Conservation (phyloP, 2,329 filamentous ascomycete species). For the Chlorencoelia australis region DNA sequence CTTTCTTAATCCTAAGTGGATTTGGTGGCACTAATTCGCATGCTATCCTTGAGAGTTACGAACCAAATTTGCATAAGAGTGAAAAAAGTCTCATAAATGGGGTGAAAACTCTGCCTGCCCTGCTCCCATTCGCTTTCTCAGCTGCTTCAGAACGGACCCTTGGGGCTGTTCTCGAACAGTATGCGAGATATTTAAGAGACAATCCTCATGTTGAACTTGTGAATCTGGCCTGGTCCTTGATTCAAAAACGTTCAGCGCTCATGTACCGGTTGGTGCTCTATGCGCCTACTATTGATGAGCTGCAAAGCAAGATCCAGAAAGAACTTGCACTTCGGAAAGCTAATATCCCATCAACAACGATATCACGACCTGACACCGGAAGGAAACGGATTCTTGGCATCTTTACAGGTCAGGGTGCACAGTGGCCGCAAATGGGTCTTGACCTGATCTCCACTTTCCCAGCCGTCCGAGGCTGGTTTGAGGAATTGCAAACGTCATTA, state of each 20-base stretch:
- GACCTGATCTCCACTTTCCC: constrained; percentile 6
- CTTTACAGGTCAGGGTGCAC: constrained; percentile 15
- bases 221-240: constrained; percentile 7
- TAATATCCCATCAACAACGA: neutral
- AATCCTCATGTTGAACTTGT: constrained; percentile 2
- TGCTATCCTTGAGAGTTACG: constrained; percentile 26
- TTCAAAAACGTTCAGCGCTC: constrained; percentile 4
- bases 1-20: constrained; percentile 14
- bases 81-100: neutral
- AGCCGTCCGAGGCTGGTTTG: constrained; percentile 4
- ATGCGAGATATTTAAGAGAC: neutral
- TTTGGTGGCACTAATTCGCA: constrained; percentile 24
- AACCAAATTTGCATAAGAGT: no score
- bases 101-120: neutral
- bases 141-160: constrained; percentile 6
- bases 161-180: neutral
- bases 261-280: constrained; percentile 6
- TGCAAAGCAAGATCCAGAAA: constrained; percentile 4
- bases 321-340: neutral
- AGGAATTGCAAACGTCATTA: constrained; percentile 16
- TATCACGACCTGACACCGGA: neutral
- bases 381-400: neutral
- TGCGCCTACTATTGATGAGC: constrained; percentile 5
- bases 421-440: constrained; percentile 11
- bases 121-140: constrained; percentile 6